Evolutionary conservation across 805 yeast species (phyloP), one percentile per base, ranked within the genome.

Genomic region (Tetrapisispora iriomotensis): DNA sequence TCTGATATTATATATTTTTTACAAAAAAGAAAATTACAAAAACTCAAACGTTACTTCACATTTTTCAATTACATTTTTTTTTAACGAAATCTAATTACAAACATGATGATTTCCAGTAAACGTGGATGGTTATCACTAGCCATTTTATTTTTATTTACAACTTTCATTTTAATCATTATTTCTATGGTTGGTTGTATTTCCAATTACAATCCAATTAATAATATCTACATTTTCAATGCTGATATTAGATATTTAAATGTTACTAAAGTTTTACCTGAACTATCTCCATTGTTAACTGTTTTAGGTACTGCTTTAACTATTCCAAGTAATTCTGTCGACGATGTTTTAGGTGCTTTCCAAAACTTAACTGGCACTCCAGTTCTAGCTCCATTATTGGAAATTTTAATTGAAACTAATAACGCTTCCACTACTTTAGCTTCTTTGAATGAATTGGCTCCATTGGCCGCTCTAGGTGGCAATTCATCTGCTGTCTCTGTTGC

Each of bases 121-220:
- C 36, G 36, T 22, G 12, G 33, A 4, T 38, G 29, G 25, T 18
- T 38, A 9, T 10, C 33, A 2, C 19, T 39, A 22, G 32, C 45
- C 23, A 28, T 46, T 18, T 43, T 60, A 10, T 53, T 57, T 36
- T 46, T 54, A 8, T 45, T 59, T 15, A 43, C 58, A 2, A 40
- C 57, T 8, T 49, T 59, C 29, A 39, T 60, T 19, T 39, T 57
- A 42, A 50, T 57, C 12, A 54, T 53, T 34, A 48, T 59, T 21
- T 53, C 58, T 23, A 55, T 55, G 6, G 55, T 60, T 6, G 65
- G 65, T 36, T 50, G 62, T 8, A 44, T 56, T 9, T 44, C 59
- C 2, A 53, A 58, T 41, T 53, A 56, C 34, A 47, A 44, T 29
- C 62, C 63, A 21, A 38, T 53, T 26, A 58, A 46, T 9, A 48